Base-by-base conservation (phyloP, 768 basidiomycete genomes). In the Mycena crocata region DNA sequence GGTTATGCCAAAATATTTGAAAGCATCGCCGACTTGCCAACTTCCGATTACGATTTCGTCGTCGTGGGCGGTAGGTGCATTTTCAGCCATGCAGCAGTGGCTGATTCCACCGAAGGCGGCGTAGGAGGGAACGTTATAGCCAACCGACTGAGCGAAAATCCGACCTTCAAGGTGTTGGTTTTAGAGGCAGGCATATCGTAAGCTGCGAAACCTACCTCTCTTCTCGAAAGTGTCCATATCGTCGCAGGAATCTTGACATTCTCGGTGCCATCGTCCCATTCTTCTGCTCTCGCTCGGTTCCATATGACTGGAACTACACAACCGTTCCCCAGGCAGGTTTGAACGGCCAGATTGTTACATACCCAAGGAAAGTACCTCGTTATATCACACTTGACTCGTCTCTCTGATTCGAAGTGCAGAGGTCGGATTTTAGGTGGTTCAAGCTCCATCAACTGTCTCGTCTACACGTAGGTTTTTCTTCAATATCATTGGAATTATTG, bases 291-390 rank as follows among this genome's bases (percentile, higher is more conserved):
- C 17, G 49, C 45, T 62, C 69, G 24, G 31, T 35, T 26, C 68
- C 65, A 2, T 73, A 64, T 50, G 64, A 73, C 57, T 77, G 73
- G 74, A 77, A 76, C 42, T 76, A 71, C 62, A 76, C 73, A 14
- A 73, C 72, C 3, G 63, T 64, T 5, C 73, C 74, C 0, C 72
- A 75, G 51, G 26, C 34, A 14, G 67, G 55, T 9, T 42, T 74
- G 17, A 69, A 72, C 60, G 62, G 71, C 35, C 71, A 71, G 9
- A 13, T 55, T 6, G 57, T 76, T 28, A 28, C 71, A 2, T 77
- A 74, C 51, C 64, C 49, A 73, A 56, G 77, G 76, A 21, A 50
- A 50, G 5, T 24, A 37, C 13, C 46, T 7, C 9, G 2, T 35
- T 14, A 13, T 34, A 1, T 12, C 24, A 46, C 2, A 60, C 28